These are phyloP conservation scores for Ganoderma leucocontextum DNA, from an alignment of 1,284 basidiomycete species.

Conservation along the genomic window DNA sequence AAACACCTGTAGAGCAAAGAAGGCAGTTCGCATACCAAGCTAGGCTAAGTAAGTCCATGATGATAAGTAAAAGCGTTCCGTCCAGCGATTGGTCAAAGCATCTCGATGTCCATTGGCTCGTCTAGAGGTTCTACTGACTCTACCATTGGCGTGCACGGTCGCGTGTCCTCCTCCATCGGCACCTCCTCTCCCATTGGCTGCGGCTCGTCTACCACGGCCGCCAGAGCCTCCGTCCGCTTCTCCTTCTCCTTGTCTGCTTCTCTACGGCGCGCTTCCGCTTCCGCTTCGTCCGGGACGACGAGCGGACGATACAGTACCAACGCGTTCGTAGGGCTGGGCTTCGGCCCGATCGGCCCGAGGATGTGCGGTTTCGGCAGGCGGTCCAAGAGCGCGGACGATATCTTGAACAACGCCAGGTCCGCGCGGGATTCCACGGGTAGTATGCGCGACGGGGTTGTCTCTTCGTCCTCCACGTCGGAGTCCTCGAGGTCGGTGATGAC, in stretches of 20 bases:
- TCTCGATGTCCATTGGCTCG: slow-evolving; percentile 70
- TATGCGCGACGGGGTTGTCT: slow-evolving; percentile 21
- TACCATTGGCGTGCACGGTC: slow-evolving; percentile 26
- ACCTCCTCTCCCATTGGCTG: slow-evolving; percentile 24
- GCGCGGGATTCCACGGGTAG: neutral
- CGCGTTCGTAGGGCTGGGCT: slow-evolving; percentile 51
- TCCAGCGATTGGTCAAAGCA: slow-evolving; percentile 26
- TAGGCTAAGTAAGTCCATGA: neutral
- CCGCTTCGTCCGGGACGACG: slow-evolving; percentile 34
- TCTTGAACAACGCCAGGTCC: slow-evolving; percentile 36
- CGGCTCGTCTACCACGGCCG: slow-evolving; percentile 5
- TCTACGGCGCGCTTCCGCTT: slow-evolving; percentile 25
- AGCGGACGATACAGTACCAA: slow-evolving; percentile 66
- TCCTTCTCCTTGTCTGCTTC: slow-evolving; percentile 10
- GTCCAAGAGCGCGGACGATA: slow-evolving; percentile 58
- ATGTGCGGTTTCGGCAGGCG: slow-evolving; percentile 38
- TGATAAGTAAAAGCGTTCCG: neutral
- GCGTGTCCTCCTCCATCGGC: slow-evolving; percentile 29
- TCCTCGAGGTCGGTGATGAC: slow-evolving; percentile 70
- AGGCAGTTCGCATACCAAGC: neutral
- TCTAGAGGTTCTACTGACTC: slow-evolving; percentile 37
- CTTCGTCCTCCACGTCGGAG: slow-evolving; percentile 48
- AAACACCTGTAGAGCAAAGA: neutral
- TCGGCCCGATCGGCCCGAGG: slow-evolving; percentile 27
- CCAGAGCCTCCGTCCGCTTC: slow-evolving; percentile 12